A percentile compares a stretch with the other conserved stretches of the same genome.
These are phyloP conservation scores for Thyridium curvatum DNA, from an alignment of 2,329 filamentous ascomycete genomes.

Conservation along the genomic window DNA sequence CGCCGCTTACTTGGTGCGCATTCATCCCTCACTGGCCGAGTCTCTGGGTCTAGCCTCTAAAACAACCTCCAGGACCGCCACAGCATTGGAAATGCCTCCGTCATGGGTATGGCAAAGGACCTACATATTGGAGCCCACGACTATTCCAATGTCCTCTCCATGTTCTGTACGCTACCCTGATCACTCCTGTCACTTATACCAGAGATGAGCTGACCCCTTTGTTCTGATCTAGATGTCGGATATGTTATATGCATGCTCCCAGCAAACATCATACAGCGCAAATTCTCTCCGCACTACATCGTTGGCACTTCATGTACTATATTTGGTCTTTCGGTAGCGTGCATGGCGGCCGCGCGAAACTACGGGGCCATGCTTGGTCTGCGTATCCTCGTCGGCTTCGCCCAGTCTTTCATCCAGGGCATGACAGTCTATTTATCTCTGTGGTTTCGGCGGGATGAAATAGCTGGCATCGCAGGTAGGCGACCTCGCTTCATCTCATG, in stretches of 20 bases:
- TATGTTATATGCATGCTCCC: conserved; percentile 2
- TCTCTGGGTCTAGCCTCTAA: too few species aligned
- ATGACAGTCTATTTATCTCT: conserved; percentile 2
- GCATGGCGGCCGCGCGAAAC: conserved; percentile 1
- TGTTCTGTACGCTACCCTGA: too few species aligned
- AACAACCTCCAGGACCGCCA: too few species aligned
- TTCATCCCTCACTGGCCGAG: too few species aligned
- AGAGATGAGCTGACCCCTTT: too few species aligned
- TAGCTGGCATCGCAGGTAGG: background rate
- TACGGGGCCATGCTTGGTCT: conserved; percentile 1
- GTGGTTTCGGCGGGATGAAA: background rate
- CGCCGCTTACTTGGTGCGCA: too few species aligned
- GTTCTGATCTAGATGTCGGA: background rate
- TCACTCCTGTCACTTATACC: too few species aligned
- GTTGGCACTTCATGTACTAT: background rate
- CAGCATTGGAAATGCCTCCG: too few species aligned
- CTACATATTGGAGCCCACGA: too few species aligned
- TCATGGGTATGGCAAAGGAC: too few species aligned
- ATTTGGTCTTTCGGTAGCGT: background rate
- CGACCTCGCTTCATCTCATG: background rate
- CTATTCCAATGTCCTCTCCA: too few species aligned
- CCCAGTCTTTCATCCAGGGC: conserved; percentile 1
- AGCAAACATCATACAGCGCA: conserved; percentile 2
- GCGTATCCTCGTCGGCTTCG: background rate
- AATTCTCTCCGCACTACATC: background rate